Evolutionary conservation across 2,329 filamentous ascomycete genomes (phyloP).

Genomic region (Microascus cirrosus): DNA sequence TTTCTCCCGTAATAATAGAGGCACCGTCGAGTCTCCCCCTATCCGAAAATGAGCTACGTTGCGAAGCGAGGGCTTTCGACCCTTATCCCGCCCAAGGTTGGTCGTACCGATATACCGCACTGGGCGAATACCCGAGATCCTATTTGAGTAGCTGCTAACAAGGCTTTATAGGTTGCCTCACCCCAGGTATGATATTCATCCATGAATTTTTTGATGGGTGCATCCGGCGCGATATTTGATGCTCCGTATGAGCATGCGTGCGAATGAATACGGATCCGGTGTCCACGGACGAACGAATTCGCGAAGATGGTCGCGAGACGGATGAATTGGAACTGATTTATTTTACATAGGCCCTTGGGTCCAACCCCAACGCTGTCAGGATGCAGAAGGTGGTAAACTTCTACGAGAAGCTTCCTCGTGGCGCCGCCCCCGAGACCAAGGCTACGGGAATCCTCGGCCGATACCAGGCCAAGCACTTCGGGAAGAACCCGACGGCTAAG

Average conservation of each 20-base stretch:
- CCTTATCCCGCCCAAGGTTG: conserved; percentile 97
- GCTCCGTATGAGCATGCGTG: background rate
- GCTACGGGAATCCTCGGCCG: conserved; percentile 71
- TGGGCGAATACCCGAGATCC: background rate
- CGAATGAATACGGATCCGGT: background rate
- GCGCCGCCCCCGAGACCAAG: conserved; percentile 74
- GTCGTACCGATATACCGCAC: conserved; percentile 11
- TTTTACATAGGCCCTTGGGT: conserved; percentile 68
- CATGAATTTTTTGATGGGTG: background rate
- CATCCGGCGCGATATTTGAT: background rate
- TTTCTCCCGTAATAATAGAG: background rate
- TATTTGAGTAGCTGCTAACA: conserved; percentile 3
- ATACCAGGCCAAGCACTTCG: conserved; percentile 90
- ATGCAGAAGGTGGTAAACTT: conserved; percentile 98
- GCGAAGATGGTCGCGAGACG: background rate
- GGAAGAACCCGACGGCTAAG: conserved; percentile 79
- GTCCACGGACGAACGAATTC: background rate
- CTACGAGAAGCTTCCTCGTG: conserved; percentile 97
- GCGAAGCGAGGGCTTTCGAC: conserved; percentile 88
- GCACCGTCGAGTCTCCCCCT: background rate
- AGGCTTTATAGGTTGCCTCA: conserved; percentile 56
- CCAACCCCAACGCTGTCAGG: conserved; percentile 87
- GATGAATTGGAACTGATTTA: background rate
- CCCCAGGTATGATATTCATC: conserved; percentile 56
- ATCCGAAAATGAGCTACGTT: conserved; percentile 68